Conservation (phyloP, 139 green algal species). For the Asterochloris erici region DNA sequence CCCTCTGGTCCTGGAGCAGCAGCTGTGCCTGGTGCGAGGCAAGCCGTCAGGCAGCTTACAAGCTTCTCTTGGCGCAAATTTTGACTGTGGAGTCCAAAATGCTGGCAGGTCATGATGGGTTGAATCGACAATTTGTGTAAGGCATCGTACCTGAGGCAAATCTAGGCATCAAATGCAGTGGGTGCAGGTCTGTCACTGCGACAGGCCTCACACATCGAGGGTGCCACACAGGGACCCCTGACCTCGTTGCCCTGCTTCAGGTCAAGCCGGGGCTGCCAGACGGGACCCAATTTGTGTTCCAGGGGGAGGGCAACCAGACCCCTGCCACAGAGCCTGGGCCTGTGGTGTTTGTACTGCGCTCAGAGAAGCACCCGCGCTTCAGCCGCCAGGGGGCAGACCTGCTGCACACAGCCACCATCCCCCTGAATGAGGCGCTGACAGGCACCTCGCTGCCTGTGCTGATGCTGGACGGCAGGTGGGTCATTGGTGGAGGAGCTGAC, state of each 20-base stretch:
- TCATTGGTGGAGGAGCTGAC: no score
- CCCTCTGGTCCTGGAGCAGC: no score
- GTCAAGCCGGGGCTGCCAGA: conserved; percentile 55
- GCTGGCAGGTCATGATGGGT: no score
- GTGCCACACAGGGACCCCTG: neutral
- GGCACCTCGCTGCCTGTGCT: conserved; percentile 50
- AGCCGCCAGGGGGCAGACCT: conserved; percentile 52
- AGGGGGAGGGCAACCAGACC: conserved; percentile 64
- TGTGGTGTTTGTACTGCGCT: conserved; percentile 63
- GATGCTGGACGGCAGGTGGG: conserved; percentile 54
- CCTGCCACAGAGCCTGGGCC: conserved; percentile 52
- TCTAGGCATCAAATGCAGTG: no score
- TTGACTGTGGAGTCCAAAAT: no score
- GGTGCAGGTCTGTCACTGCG: no score
- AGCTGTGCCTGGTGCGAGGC: no score
- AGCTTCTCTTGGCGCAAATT: no score
- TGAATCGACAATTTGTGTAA: no score
- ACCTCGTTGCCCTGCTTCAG: neutral
- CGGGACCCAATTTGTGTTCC: conserved; percentile 73
- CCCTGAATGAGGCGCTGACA: conserved; percentile 62
- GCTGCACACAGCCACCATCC: conserved; percentile 59
- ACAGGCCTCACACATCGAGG: no score
- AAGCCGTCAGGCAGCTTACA: no score
- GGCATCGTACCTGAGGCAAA: no score
- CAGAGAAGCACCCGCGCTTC: conserved; percentile 55